phyloP scores from a whole-genome alignment of 371 early-diverging fungal genomes.

The Syncephalis plumigaleata region DNA sequence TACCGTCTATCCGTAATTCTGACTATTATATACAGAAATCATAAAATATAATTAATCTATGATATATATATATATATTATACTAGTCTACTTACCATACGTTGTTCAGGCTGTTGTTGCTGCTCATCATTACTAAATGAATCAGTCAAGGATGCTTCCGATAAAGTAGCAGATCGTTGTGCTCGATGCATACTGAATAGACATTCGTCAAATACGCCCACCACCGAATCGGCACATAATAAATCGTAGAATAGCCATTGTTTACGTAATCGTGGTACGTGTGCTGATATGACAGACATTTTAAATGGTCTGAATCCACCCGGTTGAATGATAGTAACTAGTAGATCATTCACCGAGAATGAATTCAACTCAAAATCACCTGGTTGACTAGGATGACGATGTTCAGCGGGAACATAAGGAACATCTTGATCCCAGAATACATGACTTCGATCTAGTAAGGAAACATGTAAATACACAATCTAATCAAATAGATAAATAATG shows the following conservation, averaged over 20 bases:
- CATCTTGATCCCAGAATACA: constrained; percentile 59
- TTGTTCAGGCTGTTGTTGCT: neutral
- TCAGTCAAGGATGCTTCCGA: neutral
- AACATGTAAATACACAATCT: no score
- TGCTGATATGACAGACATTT: constrained; percentile 73
- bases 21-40: constrained; percentile 30
- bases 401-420: constrained; percentile 36
- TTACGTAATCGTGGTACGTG: constrained; percentile 65
- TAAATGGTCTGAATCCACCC: constrained; percentile 68
- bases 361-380: constrained; percentile 75
- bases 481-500: neutral
- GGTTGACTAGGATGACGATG: constrained; percentile 44
- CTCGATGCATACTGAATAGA: constrained; percentile 77
- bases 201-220: constrained; percentile 90
- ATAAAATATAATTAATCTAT: no score
- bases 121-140: neutral
- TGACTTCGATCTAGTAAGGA: constrained; percentile 60
- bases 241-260: constrained; percentile 86
- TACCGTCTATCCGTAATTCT: constrained; percentile 76
- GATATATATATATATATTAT: no score
- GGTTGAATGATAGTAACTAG: constrained; percentile 62
- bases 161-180: constrained; percentile 22
- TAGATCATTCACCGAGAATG: constrained; percentile 45
- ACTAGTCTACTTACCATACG: no score
- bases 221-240: constrained; percentile 74